These are phyloP conservation scores for Melanogaster broomeanus DNA, from an alignment of 768 basidiomycete species.

Conservation along the genomic window DNA sequence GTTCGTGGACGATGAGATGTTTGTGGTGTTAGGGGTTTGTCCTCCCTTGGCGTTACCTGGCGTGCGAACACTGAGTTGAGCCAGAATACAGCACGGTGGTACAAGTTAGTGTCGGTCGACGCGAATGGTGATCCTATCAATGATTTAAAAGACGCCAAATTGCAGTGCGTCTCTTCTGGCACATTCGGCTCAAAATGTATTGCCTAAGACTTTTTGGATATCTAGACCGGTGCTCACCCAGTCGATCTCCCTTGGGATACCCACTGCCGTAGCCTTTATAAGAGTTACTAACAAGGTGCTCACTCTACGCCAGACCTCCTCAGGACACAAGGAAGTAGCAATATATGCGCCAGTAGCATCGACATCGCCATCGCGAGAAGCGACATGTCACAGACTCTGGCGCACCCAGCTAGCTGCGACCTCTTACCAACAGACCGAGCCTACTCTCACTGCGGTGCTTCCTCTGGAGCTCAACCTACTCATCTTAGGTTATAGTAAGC, in stretches of 20 bases:
- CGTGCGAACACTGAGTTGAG: constrained; percentile 5
- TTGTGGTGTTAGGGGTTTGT: constrained; percentile 30
- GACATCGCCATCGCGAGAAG: constrained; percentile 6
- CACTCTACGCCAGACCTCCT: constrained; percentile 18
- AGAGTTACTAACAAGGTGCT: constrained; percentile 14
- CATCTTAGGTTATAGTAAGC: constrained; percentile 65
- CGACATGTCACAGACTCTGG: constrained; percentile 19
- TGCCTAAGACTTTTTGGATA: constrained; percentile 6
- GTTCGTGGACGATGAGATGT: constrained; percentile 20
- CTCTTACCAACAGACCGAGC: constrained; percentile 3
- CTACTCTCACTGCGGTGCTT: constrained; percentile 41
- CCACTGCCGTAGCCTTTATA: constrained; percentile 6
- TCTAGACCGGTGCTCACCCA: constrained; percentile 12
- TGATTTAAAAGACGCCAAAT: constrained; percentile 7
- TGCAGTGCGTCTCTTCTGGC: constrained; percentile 18
- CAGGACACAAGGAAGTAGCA: constrained; percentile 19
- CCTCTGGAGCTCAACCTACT: constrained; percentile 61
- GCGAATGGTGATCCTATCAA: constrained; percentile 3
- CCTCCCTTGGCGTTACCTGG: background rate
- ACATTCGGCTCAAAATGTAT: constrained; percentile 1
- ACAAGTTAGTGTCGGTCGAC: constrained; percentile 14
- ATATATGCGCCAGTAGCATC: constrained; percentile 6
- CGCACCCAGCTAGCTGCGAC: constrained; percentile 9
- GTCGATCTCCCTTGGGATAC: constrained; percentile 9
- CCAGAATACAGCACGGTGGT: constrained; percentile 21